Evolutionary conservation across 1,284 basidiomycete genomes (phyloP), one percentile per base, ranked within the genome.

Genomic region (Fomitopsis betulina): DNA sequence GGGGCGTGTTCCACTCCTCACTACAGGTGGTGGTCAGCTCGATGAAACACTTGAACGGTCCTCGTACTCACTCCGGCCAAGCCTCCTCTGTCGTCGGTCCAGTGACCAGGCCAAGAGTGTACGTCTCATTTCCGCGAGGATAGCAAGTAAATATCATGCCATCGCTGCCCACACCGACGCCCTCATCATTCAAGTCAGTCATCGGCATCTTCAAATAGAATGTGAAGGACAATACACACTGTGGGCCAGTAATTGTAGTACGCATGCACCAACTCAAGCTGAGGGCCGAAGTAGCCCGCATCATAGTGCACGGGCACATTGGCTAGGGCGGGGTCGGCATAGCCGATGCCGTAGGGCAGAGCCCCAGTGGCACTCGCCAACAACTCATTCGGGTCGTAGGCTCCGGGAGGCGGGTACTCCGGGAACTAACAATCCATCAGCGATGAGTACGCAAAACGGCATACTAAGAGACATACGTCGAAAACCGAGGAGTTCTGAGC

Each of bases 241-340:
- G 64, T 65, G 0, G 64, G 64, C 64, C 64, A 65, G 35, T 62
- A 65, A 39, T 65, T 59, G 53, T 64, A 64, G 52, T 62, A 65
- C 0, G 62, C 62, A 53, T 65, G 64, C 5, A 65, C 61, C 9
- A 65, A 57, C 40, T 65, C 61, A 30, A 65, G 55, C 1, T 60
- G 53, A 7, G 64, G 61, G 2, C 64, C 64, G 43, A 60, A 65
- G 21, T 39, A 53, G n/a, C 62, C 64, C 19, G 61, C 62, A 25
- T 65, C 64, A 39, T 64, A 58, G 35, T 62, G 64, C n/a, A 65
- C 58, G 38, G 52, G 30, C 12, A 55, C 52, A 5, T 56, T 35
- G 4, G 55, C 38, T 7, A 65, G 53, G 1, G 57, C 47, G 2
- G 55, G 58, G 43, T 65, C 60, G 27, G 55, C 53, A n/a, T 35